A percentile compares a stretch with the other conserved stretches of the same genome.
These are phyloP conservation scores for Streptanthus diversifolius DNA, from an alignment of 345 rosid genomes.

Conservation along the genomic window DNA sequence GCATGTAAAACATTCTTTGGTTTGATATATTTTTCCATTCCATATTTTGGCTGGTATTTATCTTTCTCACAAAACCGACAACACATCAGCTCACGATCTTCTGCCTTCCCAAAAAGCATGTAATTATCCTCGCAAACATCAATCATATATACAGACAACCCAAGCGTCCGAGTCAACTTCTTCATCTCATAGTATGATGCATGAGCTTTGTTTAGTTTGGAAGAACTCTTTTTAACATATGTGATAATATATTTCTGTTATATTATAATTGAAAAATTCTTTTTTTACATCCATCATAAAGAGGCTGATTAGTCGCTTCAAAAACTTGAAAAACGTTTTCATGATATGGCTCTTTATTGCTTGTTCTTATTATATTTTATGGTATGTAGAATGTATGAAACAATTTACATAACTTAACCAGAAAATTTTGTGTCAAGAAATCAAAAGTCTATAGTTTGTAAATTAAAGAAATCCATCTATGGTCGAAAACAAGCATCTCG, in stretches of 20 bases:
- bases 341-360: background rate
- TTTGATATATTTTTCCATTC: background rate
- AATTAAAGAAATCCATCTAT: too few relatives aligned
- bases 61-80: background rate
- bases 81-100: background rate
- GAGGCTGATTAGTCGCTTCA: background rate
- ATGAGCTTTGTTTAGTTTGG: background rate
- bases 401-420: too few relatives aligned
- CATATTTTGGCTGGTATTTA: background rate
- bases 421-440: too few relatives aligned
- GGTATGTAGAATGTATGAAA: too few relatives aligned
- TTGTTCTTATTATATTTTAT: background rate
- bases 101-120: background rate
- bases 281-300: background rate
- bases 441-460: too few relatives aligned
- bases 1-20: background rate
- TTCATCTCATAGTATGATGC: background rate
- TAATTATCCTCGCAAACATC: background rate
- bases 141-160: background rate
- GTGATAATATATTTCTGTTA: background rate
- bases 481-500: too few relatives aligned
- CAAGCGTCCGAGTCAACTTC: background rate
- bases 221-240: background rate
- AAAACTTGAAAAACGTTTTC: background rate
- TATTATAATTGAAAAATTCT: background rate